Base-by-base conservation (phyloP, 257 asterid species). In the Solanum sitiens region DNA sequence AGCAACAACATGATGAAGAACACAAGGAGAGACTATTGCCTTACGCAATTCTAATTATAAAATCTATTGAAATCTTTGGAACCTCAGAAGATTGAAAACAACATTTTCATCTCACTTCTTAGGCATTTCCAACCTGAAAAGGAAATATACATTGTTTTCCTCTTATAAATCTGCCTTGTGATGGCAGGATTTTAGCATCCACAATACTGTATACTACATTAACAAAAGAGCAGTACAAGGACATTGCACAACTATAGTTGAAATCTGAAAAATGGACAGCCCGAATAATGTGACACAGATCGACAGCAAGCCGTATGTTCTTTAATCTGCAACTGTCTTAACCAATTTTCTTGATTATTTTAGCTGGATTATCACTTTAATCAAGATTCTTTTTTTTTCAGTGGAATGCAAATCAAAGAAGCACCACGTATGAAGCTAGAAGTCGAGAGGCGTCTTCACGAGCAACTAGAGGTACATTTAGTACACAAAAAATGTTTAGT, bases 371-470 rank as follows among this genome's bases (percentile, higher is more conserved):
- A 9, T 79, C 10, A 8, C 37, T 27, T 45, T 79, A 79, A 7
- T 27, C 25, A 6, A 27, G 67, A 45, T 75, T 0, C 0, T 27
- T 27, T 0, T 27, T 0, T 15, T 88, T 63, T 83, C 95, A 95
- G 98, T 37, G 94, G 96, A n/a, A 63, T 89, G 92, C 94, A 94
- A 90, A 91, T 94, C 53, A 93, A 90, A 88, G 98, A 94, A 91
- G 95, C 98, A 83, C 89, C 94, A 68, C 92, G 90, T 85, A 83
- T 93, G 84, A 95, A 95, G 74, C 88, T 95, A 44, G 95, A 96
- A 42, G 95, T 95, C 83, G 96, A 96, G 82, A 91, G 91, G 90
- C 93, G 92, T 45, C 98, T 96, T 50, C 98, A 96, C 21, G 98
- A 96, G 90, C 99, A 96, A 89, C 91, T 96, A 87, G 99, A 94